phyloP scores from a whole-genome alignment of 768 basidiomycete species.

The Tremella fuciformis region DNA sequence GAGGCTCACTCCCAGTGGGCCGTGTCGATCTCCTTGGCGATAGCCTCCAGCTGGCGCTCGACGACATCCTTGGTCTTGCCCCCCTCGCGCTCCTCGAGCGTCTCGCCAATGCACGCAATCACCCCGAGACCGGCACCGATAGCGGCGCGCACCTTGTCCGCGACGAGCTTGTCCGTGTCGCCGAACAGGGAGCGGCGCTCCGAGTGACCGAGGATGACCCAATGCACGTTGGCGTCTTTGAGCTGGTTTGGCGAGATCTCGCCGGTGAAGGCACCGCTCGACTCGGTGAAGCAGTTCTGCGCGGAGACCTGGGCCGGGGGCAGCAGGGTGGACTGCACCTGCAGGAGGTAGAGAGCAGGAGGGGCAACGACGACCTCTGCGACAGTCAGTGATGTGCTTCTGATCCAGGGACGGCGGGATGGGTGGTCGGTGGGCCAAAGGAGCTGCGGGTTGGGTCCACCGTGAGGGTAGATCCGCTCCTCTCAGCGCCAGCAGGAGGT shows the following conservation, averaged over 20 bases:
- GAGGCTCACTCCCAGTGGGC: conserved; percentile 70
- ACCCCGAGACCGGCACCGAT: conserved; percentile 72
- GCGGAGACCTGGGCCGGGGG: conserved; percentile 76
- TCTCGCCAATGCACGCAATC: conserved; percentile 96
- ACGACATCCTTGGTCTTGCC: conserved; percentile 75
- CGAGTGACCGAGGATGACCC: conserved; percentile 94
- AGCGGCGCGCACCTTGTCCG: conserved; percentile 80
- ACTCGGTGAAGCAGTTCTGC: conserved; percentile 84
- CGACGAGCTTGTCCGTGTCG: conserved; percentile 78
- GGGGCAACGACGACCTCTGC: conserved; percentile 92
- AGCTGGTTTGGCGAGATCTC: conserved; percentile 91
- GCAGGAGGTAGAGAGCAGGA: conserved; percentile 80
- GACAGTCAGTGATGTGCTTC: not conserved
- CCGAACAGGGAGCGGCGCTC: conserved; percentile 91
- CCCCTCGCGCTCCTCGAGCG: conserved; percentile 78
- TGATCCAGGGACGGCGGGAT: no score
- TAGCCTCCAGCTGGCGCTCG: conserved; percentile 71
- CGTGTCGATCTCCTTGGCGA: conserved; percentile 58
- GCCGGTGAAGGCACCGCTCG: conserved; percentile 88
- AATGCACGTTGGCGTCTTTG: conserved; percentile 77
- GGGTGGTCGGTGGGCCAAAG: no score
- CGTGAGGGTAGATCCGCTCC: no score
- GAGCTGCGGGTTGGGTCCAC: no score
- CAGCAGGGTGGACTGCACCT: conserved; percentile 63
- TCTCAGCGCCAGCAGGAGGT: no score